These are phyloP conservation scores for Chytriomyces sp. DNA, from an alignment of 192 early-diverging fungal genomes.

Conservation along the genomic window DNA sequence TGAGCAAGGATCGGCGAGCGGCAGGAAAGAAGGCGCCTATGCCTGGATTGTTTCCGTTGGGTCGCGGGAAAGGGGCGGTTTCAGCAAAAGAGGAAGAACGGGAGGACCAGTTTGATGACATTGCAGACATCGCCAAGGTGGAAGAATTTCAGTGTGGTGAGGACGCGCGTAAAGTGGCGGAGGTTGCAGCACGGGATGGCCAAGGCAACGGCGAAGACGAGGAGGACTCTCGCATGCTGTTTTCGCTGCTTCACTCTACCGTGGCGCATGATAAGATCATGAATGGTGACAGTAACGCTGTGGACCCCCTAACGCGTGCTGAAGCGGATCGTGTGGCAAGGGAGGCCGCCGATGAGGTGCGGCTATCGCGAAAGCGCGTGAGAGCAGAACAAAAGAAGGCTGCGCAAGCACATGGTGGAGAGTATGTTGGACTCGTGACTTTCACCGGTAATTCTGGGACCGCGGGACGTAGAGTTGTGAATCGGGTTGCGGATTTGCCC, in stretches of 20 bases:
- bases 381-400: slow-evolving; percentile 44
- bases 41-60: slow-evolving; percentile 22
- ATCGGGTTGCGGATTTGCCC: no score
- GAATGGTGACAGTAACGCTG: slow-evolving; percentile 59
- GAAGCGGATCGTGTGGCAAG: slow-evolving; percentile 83
- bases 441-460: slow-evolving; percentile 86
- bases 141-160: slow-evolving; percentile 21
- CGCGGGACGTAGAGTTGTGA: slow-evolving; percentile 41
- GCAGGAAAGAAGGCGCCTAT: slow-evolving; percentile 32
- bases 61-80: slow-evolving; percentile 5
- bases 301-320: slow-evolving; percentile 67
- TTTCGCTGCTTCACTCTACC: slow-evolving; percentile 81
- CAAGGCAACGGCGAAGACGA: slow-evolving; percentile 5
- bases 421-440: slow-evolving; percentile 75
- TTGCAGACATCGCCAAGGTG: slow-evolving; percentile 15
- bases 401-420: slow-evolving; percentile 12
- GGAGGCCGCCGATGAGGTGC: slow-evolving; percentile 76
- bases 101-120: slow-evolving; percentile 29
- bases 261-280: slow-evolving; percentile 92
- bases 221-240: slow-evolving; percentile 72
- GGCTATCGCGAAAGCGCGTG: slow-evolving; percentile 67
- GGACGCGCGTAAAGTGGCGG: slow-evolving; percentile 8
- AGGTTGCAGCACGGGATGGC: not conserved
- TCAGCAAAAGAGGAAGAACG: slow-evolving; percentile 34
- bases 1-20: slow-evolving; percentile 25